These are phyloP conservation scores for Tephrocybe sp. DNA, from an alignment of 768 basidiomycete genomes.

Conservation along the genomic window DNA sequence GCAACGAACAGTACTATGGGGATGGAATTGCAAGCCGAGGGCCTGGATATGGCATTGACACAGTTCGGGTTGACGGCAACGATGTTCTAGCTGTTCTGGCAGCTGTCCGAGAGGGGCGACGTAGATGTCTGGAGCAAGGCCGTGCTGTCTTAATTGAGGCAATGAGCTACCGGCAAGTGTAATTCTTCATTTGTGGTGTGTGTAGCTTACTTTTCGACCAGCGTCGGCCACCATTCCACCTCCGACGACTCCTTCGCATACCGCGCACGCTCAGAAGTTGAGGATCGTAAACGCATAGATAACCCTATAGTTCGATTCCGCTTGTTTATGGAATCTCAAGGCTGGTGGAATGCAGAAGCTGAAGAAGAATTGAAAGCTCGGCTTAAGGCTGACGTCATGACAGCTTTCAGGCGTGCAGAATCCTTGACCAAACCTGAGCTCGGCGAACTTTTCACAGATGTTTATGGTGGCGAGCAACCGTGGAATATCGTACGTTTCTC, in stretches of 20 bases:
- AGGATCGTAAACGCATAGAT: slow-evolving; percentile 87
- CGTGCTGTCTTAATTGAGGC: slow-evolving; percentile 85
- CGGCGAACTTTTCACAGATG: slow-evolving; percentile 81
- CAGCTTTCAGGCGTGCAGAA: slow-evolving; percentile 78
- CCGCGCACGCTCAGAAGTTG: slow-evolving; percentile 84
- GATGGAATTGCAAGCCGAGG: slow-evolving; percentile 93
- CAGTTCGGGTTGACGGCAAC: slow-evolving; percentile 92
- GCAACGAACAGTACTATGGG: slow-evolving; percentile 84
- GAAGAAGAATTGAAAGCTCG: slow-evolving; percentile 70
- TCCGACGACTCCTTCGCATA: slow-evolving; percentile 97
- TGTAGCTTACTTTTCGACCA: slow-evolving; percentile 22
- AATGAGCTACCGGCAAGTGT: slow-evolving; percentile 79
- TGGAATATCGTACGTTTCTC: slow-evolving; percentile 72
- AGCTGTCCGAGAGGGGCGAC: slow-evolving; percentile 70
- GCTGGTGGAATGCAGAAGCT: slow-evolving; percentile 80
- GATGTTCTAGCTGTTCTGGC: slow-evolving; percentile 82
- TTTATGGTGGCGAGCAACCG: slow-evolving; percentile 82
- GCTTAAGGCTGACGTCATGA: slow-evolving; percentile 72
- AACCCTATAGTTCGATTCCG: slow-evolving; percentile 86
- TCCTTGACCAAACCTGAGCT: slow-evolving; percentile 63
- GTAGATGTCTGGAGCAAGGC: slow-evolving; percentile 69
- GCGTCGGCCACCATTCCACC: slow-evolving; percentile 92
- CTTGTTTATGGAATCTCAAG: slow-evolving; percentile 75
- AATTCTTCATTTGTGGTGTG: background rate
- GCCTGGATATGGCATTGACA: slow-evolving; percentile 89